Percentiles rank a stretch among this genome's conserved stretches.
These are phyloP conservation scores for Heterobasidion parviporum DNA, from an alignment of 1,284 basidiomycete genomes.

Conservation along the genomic window DNA sequence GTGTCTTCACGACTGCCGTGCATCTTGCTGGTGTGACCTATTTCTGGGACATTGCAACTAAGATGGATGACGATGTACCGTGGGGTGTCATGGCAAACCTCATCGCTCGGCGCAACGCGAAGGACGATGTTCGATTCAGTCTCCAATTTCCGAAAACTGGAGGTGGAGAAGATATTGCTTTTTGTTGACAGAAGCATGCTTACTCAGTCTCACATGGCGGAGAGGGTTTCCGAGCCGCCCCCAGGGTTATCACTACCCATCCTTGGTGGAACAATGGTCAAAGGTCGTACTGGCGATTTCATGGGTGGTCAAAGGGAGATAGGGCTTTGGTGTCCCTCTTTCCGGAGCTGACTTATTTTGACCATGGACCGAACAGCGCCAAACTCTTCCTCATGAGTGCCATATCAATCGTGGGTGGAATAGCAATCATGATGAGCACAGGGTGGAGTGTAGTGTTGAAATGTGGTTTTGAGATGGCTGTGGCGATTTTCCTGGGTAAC, in stretches of 20 bases:
- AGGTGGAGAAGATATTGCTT: slow-evolving; percentile 58
- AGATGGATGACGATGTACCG: slow-evolving; percentile 36
- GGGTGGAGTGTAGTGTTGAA: slow-evolving; percentile 5
- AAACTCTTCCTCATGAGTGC: slow-evolving; percentile 31
- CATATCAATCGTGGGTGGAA: slow-evolving; percentile 9
- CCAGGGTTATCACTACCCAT: slow-evolving; percentile 38
- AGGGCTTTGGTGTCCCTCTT: slow-evolving; percentile 40
- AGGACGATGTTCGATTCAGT: slow-evolving; percentile 38
- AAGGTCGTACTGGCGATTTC: slow-evolving; percentile 45
- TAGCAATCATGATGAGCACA: slow-evolving; percentile 8
- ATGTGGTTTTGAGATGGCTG: slow-evolving; percentile 17
- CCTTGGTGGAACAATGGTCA: slow-evolving; percentile 48
- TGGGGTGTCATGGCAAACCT: slow-evolving; percentile 61
- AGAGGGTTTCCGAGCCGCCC: slow-evolving; percentile 40
- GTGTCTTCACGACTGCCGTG: slow-evolving; percentile 43
- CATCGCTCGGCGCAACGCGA: slow-evolving; percentile 35
- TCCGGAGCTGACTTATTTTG: slow-evolving; percentile 36
- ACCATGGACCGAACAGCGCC: slow-evolving; percentile 40
- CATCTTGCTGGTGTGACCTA: slow-evolving; percentile 50
- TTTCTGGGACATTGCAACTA: slow-evolving; percentile 54
- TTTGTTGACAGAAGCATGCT: slow-evolving; percentile 40
- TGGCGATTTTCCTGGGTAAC: slow-evolving; percentile 32
- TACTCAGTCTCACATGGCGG: slow-evolving; percentile 25
- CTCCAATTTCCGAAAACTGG: slow-evolving; percentile 51
- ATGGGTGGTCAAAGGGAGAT: slow-evolving; percentile 53